phyloP scores from a whole-genome alignment of 805 yeast species.

The Spathaspora passalidarum region DNA sequence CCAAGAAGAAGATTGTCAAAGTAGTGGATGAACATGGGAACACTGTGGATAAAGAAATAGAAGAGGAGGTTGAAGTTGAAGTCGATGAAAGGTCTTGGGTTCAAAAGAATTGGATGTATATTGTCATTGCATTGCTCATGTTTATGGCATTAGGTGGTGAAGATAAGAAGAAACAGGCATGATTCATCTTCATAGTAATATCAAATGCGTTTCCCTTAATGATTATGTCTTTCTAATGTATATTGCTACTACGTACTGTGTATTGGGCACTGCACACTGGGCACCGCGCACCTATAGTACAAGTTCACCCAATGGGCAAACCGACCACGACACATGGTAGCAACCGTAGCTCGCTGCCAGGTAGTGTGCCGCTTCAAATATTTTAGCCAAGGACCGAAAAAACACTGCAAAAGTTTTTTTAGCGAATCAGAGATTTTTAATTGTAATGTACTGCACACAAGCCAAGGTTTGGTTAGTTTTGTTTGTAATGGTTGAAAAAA shows the following conservation, averaged over 20 bases:
- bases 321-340: too few relatives aligned
- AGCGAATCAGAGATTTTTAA: slow-evolving; percentile 12
- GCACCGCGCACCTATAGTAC: too few relatives aligned
- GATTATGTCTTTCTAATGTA: background rate
- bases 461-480: background rate
- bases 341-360: too few relatives aligned
- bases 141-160: slow-evolving; percentile 15
- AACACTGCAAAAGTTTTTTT: background rate
- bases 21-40: slow-evolving; percentile 23
- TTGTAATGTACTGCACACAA: slow-evolving; percentile 12
- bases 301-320: too few relatives aligned
- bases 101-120: slow-evolving; percentile 62
- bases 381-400: background rate
- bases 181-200: background rate
- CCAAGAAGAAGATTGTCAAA: slow-evolving; percentile 15
- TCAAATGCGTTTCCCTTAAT: background rate
- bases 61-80: slow-evolving; percentile 20
- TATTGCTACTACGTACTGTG: background rate
- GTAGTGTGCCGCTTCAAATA: background rate
- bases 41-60: slow-evolving; percentile 19
- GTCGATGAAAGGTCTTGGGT: slow-evolving; percentile 44
- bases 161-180: background rate
- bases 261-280: too few relatives aligned
- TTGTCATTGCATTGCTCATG: slow-evolving; percentile 48
- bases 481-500: background rate